These are phyloP conservation scores for Chytridium lagenaria DNA, from an alignment of 371 early-diverging fungal species.

Conservation along the genomic window DNA sequence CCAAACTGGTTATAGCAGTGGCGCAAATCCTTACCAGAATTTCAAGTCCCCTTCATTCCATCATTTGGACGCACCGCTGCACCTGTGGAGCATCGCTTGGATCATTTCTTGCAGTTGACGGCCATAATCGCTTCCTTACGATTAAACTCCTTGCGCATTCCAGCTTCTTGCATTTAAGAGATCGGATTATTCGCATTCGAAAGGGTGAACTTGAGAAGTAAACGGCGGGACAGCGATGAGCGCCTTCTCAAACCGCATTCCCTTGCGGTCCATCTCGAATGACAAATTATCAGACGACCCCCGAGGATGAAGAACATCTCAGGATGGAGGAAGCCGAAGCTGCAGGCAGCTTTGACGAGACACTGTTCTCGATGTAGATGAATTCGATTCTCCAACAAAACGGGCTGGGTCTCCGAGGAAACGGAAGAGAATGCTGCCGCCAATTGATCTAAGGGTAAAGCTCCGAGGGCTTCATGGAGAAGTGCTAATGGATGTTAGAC, in stretches of 20 bases:
- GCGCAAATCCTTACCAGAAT: background rate
- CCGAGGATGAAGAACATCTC: background rate
- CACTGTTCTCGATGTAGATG: background rate
- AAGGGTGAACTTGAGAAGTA: background rate
- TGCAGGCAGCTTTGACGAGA: background rate
- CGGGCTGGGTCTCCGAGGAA: background rate
- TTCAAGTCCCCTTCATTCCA: background rate
- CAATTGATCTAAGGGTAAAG: background rate
- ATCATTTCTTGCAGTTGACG: background rate
- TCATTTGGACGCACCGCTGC: too few species aligned
- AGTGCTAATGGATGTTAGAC: background rate
- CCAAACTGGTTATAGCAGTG: background rate
- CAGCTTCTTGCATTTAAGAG: background rate
- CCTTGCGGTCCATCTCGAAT: background rate
- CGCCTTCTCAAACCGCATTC: background rate
- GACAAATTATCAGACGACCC: slow-evolving; percentile 20
- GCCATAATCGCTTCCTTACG: background rate
- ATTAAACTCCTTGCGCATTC: too few species aligned
- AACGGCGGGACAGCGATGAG: background rate
- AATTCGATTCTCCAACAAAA: slow-evolving; percentile 2
- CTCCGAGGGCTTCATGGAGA: background rate
- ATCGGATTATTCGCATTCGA: background rate
- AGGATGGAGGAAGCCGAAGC: slow-evolving; percentile 1
- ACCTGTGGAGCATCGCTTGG: background rate
- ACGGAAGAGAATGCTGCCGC: slow-evolving; percentile 4